These are phyloP conservation scores for Sphaerobolus stellatus DNA, from an alignment of 1,284 basidiomycete genomes.

Conservation along the genomic window DNA sequence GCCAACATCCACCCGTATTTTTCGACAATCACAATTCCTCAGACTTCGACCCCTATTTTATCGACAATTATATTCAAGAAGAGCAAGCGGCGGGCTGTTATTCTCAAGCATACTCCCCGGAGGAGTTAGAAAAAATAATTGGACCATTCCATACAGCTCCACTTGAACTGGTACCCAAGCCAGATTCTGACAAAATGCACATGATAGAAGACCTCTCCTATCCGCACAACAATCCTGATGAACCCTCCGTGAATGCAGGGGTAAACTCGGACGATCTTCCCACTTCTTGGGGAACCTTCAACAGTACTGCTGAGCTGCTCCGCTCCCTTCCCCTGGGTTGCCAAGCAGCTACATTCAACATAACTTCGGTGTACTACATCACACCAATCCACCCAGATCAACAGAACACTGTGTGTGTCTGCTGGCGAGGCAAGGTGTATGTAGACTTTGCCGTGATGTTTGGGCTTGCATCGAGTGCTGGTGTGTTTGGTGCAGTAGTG, in stretches of 20 bases:
- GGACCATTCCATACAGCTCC: slow-evolving; percentile 35
- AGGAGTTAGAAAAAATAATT: slow-evolving; percentile 31
- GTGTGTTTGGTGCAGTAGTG: too few species aligned
- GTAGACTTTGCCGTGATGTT: too few species aligned
- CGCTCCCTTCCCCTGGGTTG: too few species aligned
- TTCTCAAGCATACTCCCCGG: slow-evolving; percentile 25
- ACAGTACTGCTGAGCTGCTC: too few species aligned
- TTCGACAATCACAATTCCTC: slow-evolving; percentile 33
- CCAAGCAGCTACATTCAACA: slow-evolving; percentile 36
- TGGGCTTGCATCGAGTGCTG: too few species aligned
- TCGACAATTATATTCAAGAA: slow-evolving; percentile 27
- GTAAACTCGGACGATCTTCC: slow-evolving; percentile 34
- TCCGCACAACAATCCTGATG: slow-evolving; percentile 25
- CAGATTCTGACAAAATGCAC: slow-evolving; percentile 25
- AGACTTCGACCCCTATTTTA: slow-evolving; percentile 22
- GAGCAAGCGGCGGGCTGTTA: slow-evolving; percentile 36
- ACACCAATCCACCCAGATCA: slow-evolving; percentile 35
- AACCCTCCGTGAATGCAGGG: slow-evolving; percentile 28
- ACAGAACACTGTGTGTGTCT: slow-evolving; percentile 22
- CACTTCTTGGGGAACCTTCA: too few species aligned
- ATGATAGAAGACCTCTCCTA: slow-evolving; percentile 40
- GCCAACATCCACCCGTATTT: slow-evolving; percentile 16
- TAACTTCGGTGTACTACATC: slow-evolving; percentile 36
- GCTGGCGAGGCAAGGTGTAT: too few species aligned
- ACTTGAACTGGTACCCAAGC: slow-evolving; percentile 37